phyloP scores from a whole-genome alignment of 768 basidiomycete species.

The Lentinula raphanica region DNA sequence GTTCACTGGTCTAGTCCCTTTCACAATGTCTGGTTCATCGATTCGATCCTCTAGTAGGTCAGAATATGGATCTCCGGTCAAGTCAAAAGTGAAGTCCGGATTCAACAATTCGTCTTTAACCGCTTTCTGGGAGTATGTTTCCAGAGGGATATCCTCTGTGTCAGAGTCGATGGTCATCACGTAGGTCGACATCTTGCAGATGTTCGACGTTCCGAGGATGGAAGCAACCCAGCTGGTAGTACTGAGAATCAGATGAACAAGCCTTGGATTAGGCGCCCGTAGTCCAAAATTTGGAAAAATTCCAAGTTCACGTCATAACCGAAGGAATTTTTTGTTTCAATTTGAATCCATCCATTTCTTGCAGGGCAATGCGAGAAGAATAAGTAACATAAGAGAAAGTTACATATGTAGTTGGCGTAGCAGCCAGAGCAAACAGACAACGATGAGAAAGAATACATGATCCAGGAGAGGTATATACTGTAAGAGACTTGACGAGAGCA shows the following conservation, averaged over 20 bases:
- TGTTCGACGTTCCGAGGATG: too few relatives aligned
- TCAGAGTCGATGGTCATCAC: conserved; percentile 85
- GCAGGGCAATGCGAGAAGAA: not conserved
- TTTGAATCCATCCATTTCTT: not conserved
- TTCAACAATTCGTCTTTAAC: conserved; percentile 58
- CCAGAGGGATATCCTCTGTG: conserved; percentile 40
- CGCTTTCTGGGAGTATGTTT: conserved; percentile 15
- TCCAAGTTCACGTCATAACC: too few relatives aligned
- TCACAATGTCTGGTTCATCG: conserved; percentile 50
- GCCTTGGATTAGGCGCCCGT: too few relatives aligned
- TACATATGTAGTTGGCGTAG: not conserved
- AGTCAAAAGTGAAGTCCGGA: conserved; percentile 80
- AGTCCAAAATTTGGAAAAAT: too few relatives aligned
- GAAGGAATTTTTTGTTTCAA: not conserved
- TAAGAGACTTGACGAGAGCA: not conserved
- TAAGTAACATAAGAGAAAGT: not conserved
- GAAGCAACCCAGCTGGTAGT: too few relatives aligned
- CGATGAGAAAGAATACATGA: not conserved
- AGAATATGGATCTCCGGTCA: conserved; percentile 63
- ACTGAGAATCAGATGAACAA: too few relatives aligned
- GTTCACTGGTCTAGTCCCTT: conserved; percentile 57
- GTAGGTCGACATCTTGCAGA: conserved; percentile 49
- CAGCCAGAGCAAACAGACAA: not conserved
- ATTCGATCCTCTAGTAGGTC: conserved; percentile 42
- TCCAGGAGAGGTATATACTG: conserved; percentile 4